Base-by-base conservation (phyloP, 2,329 filamentous ascomycete species). In the Blastomyces silverae region DNA sequence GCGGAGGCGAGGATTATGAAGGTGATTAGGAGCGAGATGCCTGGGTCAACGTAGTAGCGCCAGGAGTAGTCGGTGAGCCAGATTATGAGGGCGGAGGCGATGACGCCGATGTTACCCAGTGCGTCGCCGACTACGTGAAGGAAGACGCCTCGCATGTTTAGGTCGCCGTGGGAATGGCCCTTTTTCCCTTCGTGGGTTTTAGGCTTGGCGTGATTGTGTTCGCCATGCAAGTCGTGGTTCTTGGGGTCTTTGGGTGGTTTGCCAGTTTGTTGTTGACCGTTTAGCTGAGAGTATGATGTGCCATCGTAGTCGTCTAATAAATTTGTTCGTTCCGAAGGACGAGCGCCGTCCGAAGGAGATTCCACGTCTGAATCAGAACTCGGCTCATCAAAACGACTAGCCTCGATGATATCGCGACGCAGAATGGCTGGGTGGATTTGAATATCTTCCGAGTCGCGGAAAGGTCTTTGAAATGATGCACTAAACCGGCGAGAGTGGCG, bases 11-110 rank as follows among this genome's bases (percentile, higher is more conserved):
- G 82, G 65, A 88, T 88, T 71, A 88, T 87, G 66, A 92, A 78
- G 1, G 94, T 97, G 77, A 99, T 99, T 77, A 97, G 84, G 20
- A 99, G 85, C 0, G 94, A 99, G 66, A 99, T 93, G 22, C 87
- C 85, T 0, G 94, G 94, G 74, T 99, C 94, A 55, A 91, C 89
- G 74, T 97, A 97, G 79, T 86, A 89, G 68, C 90, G 88, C 80
- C 89, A 92, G 5, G 84, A 83, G 82, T 86, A 96, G 63, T 89
- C 81, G 1, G 91, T 94, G 65, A 96, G 83, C 92, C 92, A 97
- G 79, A 99, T 97, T 65, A 92, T 79, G 80, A 92, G 88, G 62
- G 89, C 90, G 62, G 90, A 90, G 11, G 69, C 73, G 57, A 81
- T 81, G 37, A 81, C 79, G 65, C 79, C 79, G 63, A 81, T 77